Base-by-base conservation (phyloP, 306 rosid species). In the Argentina anserina region DNA sequence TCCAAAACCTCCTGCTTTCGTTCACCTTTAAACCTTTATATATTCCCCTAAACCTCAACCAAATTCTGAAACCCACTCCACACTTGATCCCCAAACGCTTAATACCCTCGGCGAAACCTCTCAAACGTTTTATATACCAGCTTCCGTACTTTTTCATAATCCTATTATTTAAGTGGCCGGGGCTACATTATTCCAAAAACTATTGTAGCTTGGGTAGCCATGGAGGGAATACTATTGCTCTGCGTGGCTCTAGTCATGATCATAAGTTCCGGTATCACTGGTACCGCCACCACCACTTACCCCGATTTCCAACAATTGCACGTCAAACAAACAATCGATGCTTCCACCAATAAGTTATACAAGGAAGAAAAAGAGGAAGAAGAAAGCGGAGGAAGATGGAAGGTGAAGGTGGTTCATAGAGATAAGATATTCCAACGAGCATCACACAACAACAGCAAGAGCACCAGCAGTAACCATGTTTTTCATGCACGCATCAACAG, bases 401-500 rank as follows among this genome's bases (percentile, higher is more conserved):
- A 83, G 80, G 81, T 91, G 34, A 62, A 76, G 53, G 87, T 94
- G 17, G 26, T 91, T 52, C 99, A 91, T 74, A 80, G 96, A 84
- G 99, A 94, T 71, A 79, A 67, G 80, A 36, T 87, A 9, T 56
- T 82, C 72, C 37, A 74, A 29, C 4, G 20, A 29, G 26, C 53
- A 28, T 28, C 37, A 12, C 1, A 60, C 65, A 60, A 29, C 21
- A 29, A 14, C 17, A 42, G 1, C 47, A 42, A 33, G 23, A 49
- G 14, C 58, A n/a, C n/a, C n/a, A 42, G 13, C 10, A 21, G 34
- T 10, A 52, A 33, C 9, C 73, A 34, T 70, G 80, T 79, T 36
- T 84, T 94, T 72, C 76, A 69, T 4, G 85, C 86, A 33, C 91
- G 90, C 45, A 85, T 94, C 70, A 63, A 76, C 0, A 77, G 99